Evolutionary conservation across 352 stramenopile species (phyloP), one percentile per base, ranked within the genome.

Genomic region (Globisporangium spiculum): DNA sequence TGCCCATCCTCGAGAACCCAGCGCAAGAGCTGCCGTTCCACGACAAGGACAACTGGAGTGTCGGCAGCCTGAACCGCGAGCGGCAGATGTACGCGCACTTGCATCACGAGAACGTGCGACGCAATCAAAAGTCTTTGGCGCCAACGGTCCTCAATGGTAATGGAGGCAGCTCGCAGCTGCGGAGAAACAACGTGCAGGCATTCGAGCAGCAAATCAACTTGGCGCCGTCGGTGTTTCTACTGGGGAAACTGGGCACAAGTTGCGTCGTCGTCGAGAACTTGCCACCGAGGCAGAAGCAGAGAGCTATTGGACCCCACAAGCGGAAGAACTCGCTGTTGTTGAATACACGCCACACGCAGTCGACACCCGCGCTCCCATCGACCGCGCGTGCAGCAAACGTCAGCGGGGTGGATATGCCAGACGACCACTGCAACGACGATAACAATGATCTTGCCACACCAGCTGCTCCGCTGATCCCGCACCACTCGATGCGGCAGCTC

Each of bases 11-110:
- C 2, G 76, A 84, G 50, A 76, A 80, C n/a, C 69, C 72, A 0
- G 69, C 74, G 3, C 73, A 90, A 20, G 69, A 83, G 0, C 57
- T 92, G 20, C 79, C 82, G 2, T 94, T 89, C 22, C 74, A 78
- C 3, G 85, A 93, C 73, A 94, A 93, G 60, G 84, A 91, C 68
- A 93, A 94, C 62, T 94, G 86, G 86, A 78, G 71, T 4, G 78
- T 94, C 18, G 83, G 86, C 0, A 91, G 84, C 66, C 62, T 92
- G 44, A 92, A 93, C 41, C 79, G 86, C 16, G 80, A 93, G 62
- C 72, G 75, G 50, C 85, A 91, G 74, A 91, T 93, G 79, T 93
- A 94, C 59, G 69, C 74, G 18, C 75, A 93, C 34, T 79, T 92
- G 14, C 83, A 92, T 63, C 76, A 81, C 18, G 86, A 94, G 60